phyloP scores from a whole-genome alignment of 441 rosid species.

The Populus hybrid region DNA sequence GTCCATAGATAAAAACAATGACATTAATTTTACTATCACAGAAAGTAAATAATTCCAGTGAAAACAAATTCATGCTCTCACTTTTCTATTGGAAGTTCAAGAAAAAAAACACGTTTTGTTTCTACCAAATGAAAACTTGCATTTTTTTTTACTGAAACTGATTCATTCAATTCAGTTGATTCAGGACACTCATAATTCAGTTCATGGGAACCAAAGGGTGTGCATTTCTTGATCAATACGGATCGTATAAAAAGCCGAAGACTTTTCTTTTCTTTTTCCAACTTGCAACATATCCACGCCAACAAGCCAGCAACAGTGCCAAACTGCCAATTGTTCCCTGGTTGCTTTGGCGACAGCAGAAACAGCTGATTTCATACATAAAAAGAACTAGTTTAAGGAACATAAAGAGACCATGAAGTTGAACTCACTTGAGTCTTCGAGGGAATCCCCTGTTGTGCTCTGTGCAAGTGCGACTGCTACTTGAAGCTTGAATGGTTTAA shows the following conservation, averaged over 20 bases:
- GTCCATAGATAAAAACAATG: neutral
- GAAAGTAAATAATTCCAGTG: neutral
- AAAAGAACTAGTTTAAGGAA: neutral
- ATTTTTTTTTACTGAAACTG: neutral
- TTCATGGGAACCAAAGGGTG: neutral
- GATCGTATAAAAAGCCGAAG: neutral
- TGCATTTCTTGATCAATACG: neutral
- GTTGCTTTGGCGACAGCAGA: neutral
- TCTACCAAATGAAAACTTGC: neutral
- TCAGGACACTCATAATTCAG: neutral
- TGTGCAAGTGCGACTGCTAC: neutral
- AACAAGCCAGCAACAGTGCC: neutral
- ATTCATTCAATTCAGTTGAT: neutral
- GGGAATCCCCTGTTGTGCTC: neutral
- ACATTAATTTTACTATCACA: neutral
- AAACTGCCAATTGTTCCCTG: neutral
- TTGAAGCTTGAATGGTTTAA: neutral
- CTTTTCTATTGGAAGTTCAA: neutral
- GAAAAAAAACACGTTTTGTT: neutral
- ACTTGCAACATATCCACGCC: neutral
- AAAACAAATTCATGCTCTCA: neutral
- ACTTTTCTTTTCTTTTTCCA: too few species aligned
- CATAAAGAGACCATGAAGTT: neutral
- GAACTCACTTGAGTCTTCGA: neutral
- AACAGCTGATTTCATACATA: neutral